Base-by-base conservation (phyloP, 2,329 filamentous ascomycete species). In the Clonostachys chloroleuca region DNA sequence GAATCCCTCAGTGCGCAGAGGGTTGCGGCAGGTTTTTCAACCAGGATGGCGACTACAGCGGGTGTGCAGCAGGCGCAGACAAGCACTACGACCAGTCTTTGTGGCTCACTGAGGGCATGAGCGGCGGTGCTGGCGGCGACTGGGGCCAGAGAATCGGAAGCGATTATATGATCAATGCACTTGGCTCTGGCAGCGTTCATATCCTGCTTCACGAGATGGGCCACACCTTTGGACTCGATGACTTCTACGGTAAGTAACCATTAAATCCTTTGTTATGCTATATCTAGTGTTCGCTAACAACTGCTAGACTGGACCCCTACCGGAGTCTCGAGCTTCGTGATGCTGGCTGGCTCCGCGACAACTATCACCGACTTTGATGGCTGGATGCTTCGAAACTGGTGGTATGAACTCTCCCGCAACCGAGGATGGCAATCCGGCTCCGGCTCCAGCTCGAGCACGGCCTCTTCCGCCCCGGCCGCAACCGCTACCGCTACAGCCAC, bases 361-460 rank as follows among this genome's bases (percentile, higher is more conserved):
- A 49, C 62, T 42, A 62, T 75, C 17, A 75, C 72, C 3, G 70
- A 75, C 40, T 75, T 75, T 43, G 72, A 75, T 45, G 69, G 67
- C 17, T 75, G 72, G 72, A 75, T 75, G 71, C 55, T 68, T 42
- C 56, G 70, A 2, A 69, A 75, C 54, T 75, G 70, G 69, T 75
- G 70, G 70, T 59, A 64, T 34, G 55, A 64, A 50, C 53, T 64
- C 34, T 64, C 61, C 30, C 59, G 60, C 1, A 39, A 56, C 16
- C 59, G 60, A 1, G 54, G 55, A 47, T 64, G 61, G 61, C 55
- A 59, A n/a, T 37, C 24, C 49, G 10, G 34, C 35, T 17, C 24
- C 5, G 24, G 24, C 24, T 30, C 24, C 9, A 30, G 24, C 24
- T 30, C 24, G 24, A 30, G 24, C 24, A 30, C 24, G 4, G 24